These are phyloP conservation scores for Leccinellum luteum DNA, from an alignment of 768 basidiomycete genomes.

Conservation along the genomic window DNA sequence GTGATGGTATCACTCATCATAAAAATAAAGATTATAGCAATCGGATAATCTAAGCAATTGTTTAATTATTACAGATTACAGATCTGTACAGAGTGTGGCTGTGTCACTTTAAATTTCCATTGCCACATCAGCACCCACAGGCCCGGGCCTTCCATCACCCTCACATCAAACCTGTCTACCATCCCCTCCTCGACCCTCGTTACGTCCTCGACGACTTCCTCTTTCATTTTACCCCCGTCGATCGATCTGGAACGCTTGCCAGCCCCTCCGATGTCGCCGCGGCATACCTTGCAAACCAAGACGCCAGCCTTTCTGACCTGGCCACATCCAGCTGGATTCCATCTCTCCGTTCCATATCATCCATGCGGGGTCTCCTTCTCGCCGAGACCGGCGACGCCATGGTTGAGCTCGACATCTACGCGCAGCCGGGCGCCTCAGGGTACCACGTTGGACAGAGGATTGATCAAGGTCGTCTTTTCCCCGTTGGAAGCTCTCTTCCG, in stretches of 20 bases:
- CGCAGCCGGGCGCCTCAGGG: slow-evolving; percentile 34
- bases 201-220: slow-evolving; percentile 25
- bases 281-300: slow-evolving; percentile 4
- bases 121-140: too few relatives aligned
- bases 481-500: slow-evolving; percentile 27
- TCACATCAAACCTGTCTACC: slow-evolving; percentile 24
- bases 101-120: too few relatives aligned
- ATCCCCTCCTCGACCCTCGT: slow-evolving; percentile 27
- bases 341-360: slow-evolving; percentile 33
- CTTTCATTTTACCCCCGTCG: slow-evolving; percentile 18
- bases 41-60: too few relatives aligned
- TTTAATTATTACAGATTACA: too few relatives aligned
- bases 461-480: slow-evolving; percentile 30
- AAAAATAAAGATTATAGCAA: too few relatives aligned
- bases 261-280: slow-evolving; percentile 23
- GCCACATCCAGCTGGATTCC: slow-evolving; percentile 19
- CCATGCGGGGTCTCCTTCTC: slow-evolving; percentile 46
- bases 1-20: too few relatives aligned
- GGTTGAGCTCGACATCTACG: slow-evolving; percentile 42
- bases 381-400: slow-evolving; percentile 49
- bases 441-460: slow-evolving; percentile 43
- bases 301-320: neutral
- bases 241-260: slow-evolving; percentile 14
- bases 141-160: slow-evolving; percentile 17
- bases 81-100: too few relatives aligned